These are phyloP conservation scores for Mychonastes homosphaera DNA, from an alignment of 139 green algal species.

Conservation along the genomic window DNA sequence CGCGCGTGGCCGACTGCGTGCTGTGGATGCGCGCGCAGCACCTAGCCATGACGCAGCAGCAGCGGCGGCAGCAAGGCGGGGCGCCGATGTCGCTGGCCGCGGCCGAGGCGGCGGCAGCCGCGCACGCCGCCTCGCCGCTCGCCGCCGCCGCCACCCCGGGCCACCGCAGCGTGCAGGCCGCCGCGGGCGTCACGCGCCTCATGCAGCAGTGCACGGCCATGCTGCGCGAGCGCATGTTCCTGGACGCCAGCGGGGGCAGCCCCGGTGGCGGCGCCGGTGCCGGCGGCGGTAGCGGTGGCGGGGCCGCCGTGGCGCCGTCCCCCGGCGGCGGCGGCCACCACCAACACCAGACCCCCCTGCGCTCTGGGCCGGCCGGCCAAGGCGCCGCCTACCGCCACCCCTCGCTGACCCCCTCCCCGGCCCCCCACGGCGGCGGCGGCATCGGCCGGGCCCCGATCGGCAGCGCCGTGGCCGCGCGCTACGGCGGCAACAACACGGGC, in stretches of 20 bases:
- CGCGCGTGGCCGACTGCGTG: slow-evolving; percentile 46
- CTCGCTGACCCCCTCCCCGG: no score
- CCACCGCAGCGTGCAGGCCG: slow-evolving; percentile 17
- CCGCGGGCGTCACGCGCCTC: slow-evolving; percentile 29
- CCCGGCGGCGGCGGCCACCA: neutral
- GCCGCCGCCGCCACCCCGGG: no score
- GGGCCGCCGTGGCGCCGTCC: no score
- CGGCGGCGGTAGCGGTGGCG: neutral
- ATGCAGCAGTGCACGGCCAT: slow-evolving; percentile 44
- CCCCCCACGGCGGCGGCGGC: no score
- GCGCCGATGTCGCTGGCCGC: neutral
- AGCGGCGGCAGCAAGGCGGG: neutral
- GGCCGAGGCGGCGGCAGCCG: neutral
- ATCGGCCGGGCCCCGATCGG: no score
- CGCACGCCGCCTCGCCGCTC: slow-evolving; percentile 19
- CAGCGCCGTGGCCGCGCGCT: no score
- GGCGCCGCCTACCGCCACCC: no score
- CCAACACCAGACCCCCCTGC: no score
- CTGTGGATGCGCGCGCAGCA: slow-evolving; percentile 28
- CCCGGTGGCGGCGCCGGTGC: neutral
- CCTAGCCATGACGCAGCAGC: slow-evolving; percentile 7
- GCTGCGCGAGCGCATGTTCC: slow-evolving; percentile 15
- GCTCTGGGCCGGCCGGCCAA: no score
- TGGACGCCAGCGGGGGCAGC: neutral
- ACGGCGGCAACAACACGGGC: no score